A percentile compares a stretch with the other conserved stretches of the same genome.
Conservation (phyloP, 805 yeast genomes). For the Zygosaccharomyces bisporus region DNA sequence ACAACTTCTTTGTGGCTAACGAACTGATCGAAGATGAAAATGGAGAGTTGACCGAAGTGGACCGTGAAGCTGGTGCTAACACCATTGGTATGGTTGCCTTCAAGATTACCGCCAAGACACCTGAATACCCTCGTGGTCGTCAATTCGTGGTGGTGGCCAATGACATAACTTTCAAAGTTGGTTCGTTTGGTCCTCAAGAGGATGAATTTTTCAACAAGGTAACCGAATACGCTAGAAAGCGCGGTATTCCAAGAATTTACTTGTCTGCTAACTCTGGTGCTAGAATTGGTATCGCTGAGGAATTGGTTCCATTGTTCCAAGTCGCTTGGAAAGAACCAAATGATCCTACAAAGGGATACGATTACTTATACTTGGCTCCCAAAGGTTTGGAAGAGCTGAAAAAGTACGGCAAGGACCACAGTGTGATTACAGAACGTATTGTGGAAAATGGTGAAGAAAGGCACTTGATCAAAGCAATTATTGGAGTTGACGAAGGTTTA, state of each 20-base stretch:
- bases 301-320: constrained; percentile 79
- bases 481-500: constrained; percentile 93
- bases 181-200: constrained; percentile 97
- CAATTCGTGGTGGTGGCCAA: constrained; percentile 89
- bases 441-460: constrained; percentile 86
- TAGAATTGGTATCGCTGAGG: constrained; percentile 97
- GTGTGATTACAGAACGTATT: constrained; percentile 69
- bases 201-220: constrained; percentile 89
- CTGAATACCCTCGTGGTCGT: constrained; percentile 96
- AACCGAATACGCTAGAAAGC: constrained; percentile 83
- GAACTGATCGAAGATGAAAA: constrained; percentile 86
- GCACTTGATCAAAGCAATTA: constrained; percentile 72
- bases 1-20: constrained; percentile 68
- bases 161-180: constrained; percentile 96
- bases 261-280: constrained; percentile 99
- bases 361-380: constrained; percentile 75
- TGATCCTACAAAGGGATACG: constrained; percentile 81
- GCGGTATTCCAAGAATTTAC: constrained; percentile 93
- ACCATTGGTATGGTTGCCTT: constrained; percentile 97
- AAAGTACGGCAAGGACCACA: constrained; percentile 54
- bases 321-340: constrained; percentile 87
- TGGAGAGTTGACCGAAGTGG: constrained; percentile 75
- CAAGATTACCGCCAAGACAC: constrained; percentile 84
- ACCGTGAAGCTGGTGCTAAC: constrained; percentile 95
- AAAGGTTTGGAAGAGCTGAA: constrained; percentile 58